Evolutionary conservation across 805 yeast species (phyloP).

Genomic region (Yarrowia osloensis): DNA sequence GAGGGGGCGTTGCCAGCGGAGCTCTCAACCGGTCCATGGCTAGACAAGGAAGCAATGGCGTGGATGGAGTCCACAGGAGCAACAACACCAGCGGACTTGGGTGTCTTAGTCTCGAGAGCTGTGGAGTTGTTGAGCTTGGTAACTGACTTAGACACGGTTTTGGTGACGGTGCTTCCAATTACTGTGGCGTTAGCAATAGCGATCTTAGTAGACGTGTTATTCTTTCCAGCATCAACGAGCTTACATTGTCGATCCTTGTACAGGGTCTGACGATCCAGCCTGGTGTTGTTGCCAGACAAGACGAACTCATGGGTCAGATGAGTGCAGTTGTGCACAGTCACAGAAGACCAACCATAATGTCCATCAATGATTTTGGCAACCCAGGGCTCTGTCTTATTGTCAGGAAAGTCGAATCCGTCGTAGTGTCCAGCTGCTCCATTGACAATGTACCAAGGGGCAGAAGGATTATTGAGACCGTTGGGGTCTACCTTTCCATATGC

Average conservation of each 20-base stretch:
- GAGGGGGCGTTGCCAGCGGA: too few relatives aligned
- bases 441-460: slow-evolving; percentile 41
- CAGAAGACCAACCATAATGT: slow-evolving; percentile 39
- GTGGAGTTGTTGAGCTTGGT: neutral
- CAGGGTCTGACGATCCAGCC: slow-evolving; percentile 39
- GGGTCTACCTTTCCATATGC: slow-evolving; percentile 38
- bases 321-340: slow-evolving; percentile 41
- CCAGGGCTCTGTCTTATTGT: slow-evolving; percentile 2
- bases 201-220: too few relatives aligned
- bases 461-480: slow-evolving; percentile 39
- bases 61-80: too few relatives aligned
- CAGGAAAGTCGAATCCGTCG: slow-evolving; percentile 38
- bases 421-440: slow-evolving; percentile 44
- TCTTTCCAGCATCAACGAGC: neutral
- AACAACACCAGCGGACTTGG: too few relatives aligned
- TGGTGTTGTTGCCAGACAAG: slow-evolving; percentile 37
- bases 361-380: slow-evolving; percentile 25
- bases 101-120: neutral
- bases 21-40: too few relatives aligned
- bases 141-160: neutral
- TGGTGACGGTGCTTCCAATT: neutral
- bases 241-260: slow-evolving; percentile 34
- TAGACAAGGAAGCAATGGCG: too few relatives aligned
- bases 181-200: too few relatives aligned
- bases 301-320: slow-evolving; percentile 41